phyloP scores from a whole-genome alignment of 768 basidiomycete species.

The Holtermannia corniformis region DNA sequence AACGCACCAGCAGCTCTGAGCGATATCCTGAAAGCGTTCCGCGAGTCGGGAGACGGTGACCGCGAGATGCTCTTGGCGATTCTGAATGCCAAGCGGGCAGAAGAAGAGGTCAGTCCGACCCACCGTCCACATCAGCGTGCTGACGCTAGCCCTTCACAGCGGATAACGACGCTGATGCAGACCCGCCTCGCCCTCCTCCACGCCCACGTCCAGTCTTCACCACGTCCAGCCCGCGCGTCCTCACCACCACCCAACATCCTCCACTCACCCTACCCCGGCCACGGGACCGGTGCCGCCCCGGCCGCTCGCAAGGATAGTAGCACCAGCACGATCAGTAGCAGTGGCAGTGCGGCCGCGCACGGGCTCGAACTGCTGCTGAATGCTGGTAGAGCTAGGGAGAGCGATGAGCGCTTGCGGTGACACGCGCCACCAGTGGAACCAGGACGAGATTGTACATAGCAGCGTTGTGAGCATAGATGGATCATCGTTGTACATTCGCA shows the following conservation, averaged over 20 bases:
- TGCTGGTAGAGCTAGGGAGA: slow-evolving; percentile 12
- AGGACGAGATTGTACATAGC: no score
- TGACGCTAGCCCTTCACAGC: slow-evolving; percentile 9
- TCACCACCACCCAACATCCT: neutral
- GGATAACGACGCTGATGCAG: slow-evolving; percentile 36
- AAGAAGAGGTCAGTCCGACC: slow-evolving; percentile 64
- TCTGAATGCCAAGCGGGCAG: slow-evolving; percentile 82
- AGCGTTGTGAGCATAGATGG: no score
- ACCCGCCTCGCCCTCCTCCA: slow-evolving; percentile 39
- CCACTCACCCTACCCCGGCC: slow-evolving; percentile 4
- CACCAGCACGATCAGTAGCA: neutral
- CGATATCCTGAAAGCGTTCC: slow-evolving; percentile 79
- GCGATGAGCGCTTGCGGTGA: neutral
- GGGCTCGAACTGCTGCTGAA: slow-evolving; percentile 23
- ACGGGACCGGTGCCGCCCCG: slow-evolving; percentile 5
- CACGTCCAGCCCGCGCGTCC: neutral
- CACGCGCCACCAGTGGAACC: no score
- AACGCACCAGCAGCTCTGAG: slow-evolving; percentile 68
- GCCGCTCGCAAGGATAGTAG: neutral
- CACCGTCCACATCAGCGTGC: neutral
- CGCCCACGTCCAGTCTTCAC: slow-evolving; percentile 10
- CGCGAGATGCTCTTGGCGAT: slow-evolving; percentile 82
- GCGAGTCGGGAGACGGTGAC: slow-evolving; percentile 78
- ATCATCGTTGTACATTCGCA: no score
- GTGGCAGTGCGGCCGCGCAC: neutral